Base-by-base conservation (phyloP, 495 filamentous ascomycete species). In the Hypomontagnella monticulosa region DNA sequence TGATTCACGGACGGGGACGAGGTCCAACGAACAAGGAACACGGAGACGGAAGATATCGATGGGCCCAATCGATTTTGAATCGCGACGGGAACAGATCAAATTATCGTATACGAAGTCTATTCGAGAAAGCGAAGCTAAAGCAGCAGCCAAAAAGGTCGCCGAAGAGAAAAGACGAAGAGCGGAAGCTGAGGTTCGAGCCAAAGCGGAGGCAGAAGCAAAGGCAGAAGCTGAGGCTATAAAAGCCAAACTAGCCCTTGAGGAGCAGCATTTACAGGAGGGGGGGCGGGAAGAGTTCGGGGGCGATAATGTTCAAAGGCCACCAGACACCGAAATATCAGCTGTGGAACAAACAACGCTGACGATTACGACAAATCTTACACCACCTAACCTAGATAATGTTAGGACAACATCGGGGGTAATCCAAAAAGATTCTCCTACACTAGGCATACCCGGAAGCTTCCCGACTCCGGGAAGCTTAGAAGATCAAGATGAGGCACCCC, bases 51-150 rank as follows among this genome's bases (percentile, higher is more conserved):
- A 82, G 63, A 76, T 83, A 51, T 76, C 79, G 10, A 75, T 92
- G 49, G 88, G 87, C 0, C 85, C 85, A 55, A 89, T 93, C 27
- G 90, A 96, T 73, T 93, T 93, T 69, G 91, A 85, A 34, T 89
- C 88, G 43, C 83, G 91, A 23, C 83, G 91, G 48, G 89, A 90
- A 58, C 86, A 83, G 41, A 94, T 94, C 57, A 88, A 92, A 66
- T 85, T 91, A 44, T 91, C 91, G 0, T 91, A 94, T 64, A 93
- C 88, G 44, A 88, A 88, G 55, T 90, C 88, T 16, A 86, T 93
- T 41, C 84, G 87, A 62, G 88, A 90, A 69, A 88, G 78, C 68
- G 85, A 92, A 69, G 82, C 83, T 58, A 84, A 80, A 57, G 57
- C 54, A 11, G 83, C 87, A 75, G 82, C 77, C 56, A 77, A 77